These are phyloP conservation scores for Trichophyton benhamiae DNA, from an alignment of 2,329 filamentous ascomycete species.

Conservation along the genomic window DNA sequence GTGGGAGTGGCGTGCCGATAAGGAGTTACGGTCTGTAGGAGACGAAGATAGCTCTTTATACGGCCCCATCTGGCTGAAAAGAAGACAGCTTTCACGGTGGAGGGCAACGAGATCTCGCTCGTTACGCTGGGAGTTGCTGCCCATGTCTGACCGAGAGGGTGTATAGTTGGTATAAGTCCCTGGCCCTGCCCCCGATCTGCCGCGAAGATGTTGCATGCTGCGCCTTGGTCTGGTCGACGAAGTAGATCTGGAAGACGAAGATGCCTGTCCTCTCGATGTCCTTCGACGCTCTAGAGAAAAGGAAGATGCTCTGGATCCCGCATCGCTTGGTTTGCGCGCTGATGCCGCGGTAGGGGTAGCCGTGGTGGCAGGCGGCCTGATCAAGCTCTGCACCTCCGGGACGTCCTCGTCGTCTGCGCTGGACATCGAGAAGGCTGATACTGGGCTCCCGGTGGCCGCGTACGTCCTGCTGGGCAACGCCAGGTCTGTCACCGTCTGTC, in stretches of 20 bases:
- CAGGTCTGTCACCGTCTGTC: neutral
- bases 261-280: conserved; percentile 21
- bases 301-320: conserved; percentile 21
- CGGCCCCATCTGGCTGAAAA: conserved; percentile 19
- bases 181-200: conserved; percentile 21
- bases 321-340: neutral
- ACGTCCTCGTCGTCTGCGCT: conserved; percentile 5
- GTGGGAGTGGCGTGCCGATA: neutral
- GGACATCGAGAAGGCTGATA: conserved; percentile 7
- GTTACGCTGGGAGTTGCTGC: conserved; percentile 14
- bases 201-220: conserved; percentile 16
- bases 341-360: neutral
- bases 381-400: conserved; percentile 6
- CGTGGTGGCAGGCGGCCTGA: neutral
- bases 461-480: conserved; percentile 8
- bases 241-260: conserved; percentile 16
- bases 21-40: neutral
- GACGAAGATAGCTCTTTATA: neutral
- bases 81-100: conserved; percentile 31
- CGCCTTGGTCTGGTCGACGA: conserved; percentile 18
- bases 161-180: conserved; percentile 21
- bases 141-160: neutral
- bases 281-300: conserved; percentile 22
- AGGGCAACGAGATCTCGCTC: conserved; percentile 28
- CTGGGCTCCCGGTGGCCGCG: conserved; percentile 7